These are phyloP conservation scores for Rhodamnia argentea DNA, from an alignment of 345 rosid genomes.

Conservation along the genomic window DNA sequence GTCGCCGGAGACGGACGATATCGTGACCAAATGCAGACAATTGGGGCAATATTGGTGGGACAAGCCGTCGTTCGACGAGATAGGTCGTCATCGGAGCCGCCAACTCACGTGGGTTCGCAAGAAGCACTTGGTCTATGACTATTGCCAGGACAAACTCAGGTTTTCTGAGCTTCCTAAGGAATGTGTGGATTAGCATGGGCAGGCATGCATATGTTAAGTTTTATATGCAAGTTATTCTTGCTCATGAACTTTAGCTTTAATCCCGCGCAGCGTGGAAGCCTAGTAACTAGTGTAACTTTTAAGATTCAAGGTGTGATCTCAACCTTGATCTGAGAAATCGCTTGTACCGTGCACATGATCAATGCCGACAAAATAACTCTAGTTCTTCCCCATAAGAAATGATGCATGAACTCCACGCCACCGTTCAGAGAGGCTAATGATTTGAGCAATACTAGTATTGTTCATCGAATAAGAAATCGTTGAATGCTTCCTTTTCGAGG, in stretches of 20 bases:
- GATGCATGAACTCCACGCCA: background rate
- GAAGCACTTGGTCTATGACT: slow-evolving; percentile 7
- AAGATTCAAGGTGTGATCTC: background rate
- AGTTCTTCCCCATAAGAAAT: background rate
- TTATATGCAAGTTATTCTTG: background rate
- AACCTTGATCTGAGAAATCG: background rate
- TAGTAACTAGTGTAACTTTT: background rate
- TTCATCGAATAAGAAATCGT: background rate
- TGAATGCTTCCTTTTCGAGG: background rate
- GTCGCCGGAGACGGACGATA: background rate
- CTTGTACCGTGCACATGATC: background rate
- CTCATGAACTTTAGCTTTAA: background rate
- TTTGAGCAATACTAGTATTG: background rate
- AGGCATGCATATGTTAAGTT: background rate
- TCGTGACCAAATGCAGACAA: background rate
- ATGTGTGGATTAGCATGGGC: background rate
- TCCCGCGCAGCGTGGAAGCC: background rate
- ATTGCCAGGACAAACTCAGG: slow-evolving; percentile 4
- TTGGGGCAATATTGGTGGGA: slow-evolving; percentile 6
- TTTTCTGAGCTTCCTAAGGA: slow-evolving; percentile 3
- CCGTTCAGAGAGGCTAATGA: background rate
- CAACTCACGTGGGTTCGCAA: slow-evolving; percentile 5
- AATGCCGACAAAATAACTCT: background rate
- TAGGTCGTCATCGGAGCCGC: background rate
- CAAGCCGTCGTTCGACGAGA: background rate